Evolutionary conservation across 1,284 basidiomycete genomes (phyloP).

Genomic region (Tilletia indica): DNA sequence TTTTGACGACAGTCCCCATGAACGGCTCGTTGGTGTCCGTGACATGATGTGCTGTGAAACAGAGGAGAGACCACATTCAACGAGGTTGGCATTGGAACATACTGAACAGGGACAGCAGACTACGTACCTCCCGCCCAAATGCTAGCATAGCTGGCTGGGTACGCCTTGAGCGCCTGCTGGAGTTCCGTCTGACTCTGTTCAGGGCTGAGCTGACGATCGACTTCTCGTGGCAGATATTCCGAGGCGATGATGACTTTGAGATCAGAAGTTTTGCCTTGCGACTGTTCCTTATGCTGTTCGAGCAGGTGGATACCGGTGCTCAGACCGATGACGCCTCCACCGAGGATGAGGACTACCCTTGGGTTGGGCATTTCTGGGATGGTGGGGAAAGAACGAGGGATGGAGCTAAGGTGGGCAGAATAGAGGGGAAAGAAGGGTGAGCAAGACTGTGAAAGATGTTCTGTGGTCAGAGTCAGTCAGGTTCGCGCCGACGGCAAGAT

Average conservation of each 20-base stretch:
- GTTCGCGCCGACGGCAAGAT: too few relatives aligned
- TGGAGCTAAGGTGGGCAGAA: too few relatives aligned
- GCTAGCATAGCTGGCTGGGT: conserved; percentile 33
- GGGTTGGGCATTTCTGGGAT: too few relatives aligned
- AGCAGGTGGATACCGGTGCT: conserved; percentile 32
- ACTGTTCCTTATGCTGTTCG: conserved; percentile 19
- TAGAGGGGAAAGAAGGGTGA: too few relatives aligned
- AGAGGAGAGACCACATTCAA: neutral
- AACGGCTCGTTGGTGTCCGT: conserved; percentile 30
- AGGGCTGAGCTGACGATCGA: conserved; percentile 9
- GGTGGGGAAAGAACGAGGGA: too few relatives aligned
- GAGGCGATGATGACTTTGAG: conserved; percentile 29
- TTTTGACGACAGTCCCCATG: conserved; percentile 27
- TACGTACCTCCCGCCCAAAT: conserved; percentile 32
- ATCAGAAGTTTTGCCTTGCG: neutral
- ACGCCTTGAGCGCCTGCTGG: neutral
- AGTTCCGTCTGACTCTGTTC: neutral
- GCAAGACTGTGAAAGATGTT: too few relatives aligned
- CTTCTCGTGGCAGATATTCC: conserved; percentile 25
- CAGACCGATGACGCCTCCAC: conserved; percentile 39
- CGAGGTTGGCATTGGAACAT: neutral
- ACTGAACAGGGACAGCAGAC: neutral
- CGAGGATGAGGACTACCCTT: conserved; percentile 26
- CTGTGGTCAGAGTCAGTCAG: too few relatives aligned
- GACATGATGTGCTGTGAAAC: conserved; percentile 33